Evolutionary conservation across 495 filamentous ascomycete species (phyloP), one percentile per base, ranked within the genome.

Genomic region (Copromyces sp.): DNA sequence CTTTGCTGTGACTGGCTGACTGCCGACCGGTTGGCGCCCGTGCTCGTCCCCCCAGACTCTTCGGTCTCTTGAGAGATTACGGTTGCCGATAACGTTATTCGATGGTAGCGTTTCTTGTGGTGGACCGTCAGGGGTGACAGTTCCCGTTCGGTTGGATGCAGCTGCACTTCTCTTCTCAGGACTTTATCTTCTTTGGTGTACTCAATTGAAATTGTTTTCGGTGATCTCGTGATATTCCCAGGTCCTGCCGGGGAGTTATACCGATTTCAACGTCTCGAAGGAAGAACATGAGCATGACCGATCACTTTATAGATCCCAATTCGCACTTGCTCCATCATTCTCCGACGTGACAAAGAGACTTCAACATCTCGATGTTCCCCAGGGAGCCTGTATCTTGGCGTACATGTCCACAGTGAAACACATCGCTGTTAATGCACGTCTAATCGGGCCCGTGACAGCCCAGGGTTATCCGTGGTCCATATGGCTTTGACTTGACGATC

Each of bases 351-450:
- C 47, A 24, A 61, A 14, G 20, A 61, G 20, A 8, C 24, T 32
- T 65, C 5, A 8, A 4, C 53, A 65, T 35, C 53, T 65, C 53
- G 24, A 17, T 8, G 7, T 35, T 9, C 53, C 29, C 53, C 12
- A 65, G 53, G 35, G 69, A 61, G 42, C 45, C 69, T 47, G 70
- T 71, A 40, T 68, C 69, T 70, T 73, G 42, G 75, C 75, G 74
- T 59, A 69, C 40, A 76, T 72, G 71, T 71, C 59, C 75, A 77
- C 44, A 37, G 73, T 77, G 75, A 77, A 77, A 77, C 75, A 65
- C 44, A 53, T 65, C 29, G 53, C 29, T 24, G 12, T 65, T 4
- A 65, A 65, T 65, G 53, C 53, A 35, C 53, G 53, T 17, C 29
- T 35, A 35, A 32, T 24, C 29, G 29, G 53, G 14, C 12, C 53